Percentiles rank a stretch among this genome's conserved stretches.
phyloP scores from a whole-genome alignment of 192 early-diverging fungal genomes.

The Umbelopsis isabellina region DNA sequence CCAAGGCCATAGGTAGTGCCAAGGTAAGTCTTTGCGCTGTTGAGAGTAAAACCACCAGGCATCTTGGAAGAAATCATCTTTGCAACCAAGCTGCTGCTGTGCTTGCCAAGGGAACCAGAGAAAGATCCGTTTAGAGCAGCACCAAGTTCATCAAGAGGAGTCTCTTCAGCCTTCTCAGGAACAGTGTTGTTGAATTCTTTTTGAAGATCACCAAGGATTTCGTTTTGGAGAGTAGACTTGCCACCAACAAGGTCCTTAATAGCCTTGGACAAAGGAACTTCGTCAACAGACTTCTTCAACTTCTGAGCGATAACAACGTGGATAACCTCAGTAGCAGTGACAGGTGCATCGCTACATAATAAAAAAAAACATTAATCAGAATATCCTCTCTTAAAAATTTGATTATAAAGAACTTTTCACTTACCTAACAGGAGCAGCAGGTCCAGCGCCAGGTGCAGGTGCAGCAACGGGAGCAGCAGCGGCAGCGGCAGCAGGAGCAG shows the following conservation, averaged over 20 bases:
- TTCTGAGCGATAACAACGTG: slow-evolving; percentile 88
- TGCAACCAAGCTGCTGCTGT: slow-evolving; percentile 70
- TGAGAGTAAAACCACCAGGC: slow-evolving; percentile 88
- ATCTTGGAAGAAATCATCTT: slow-evolving; percentile 88
- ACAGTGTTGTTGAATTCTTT: slow-evolving; percentile 86
- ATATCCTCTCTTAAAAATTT: not conserved
- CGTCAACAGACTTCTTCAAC: slow-evolving; percentile 79
- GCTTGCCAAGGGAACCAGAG: slow-evolving; percentile 83
- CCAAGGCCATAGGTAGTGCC: slow-evolving; percentile 74
- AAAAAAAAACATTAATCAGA: slow-evolving; percentile 14
- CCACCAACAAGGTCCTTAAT: slow-evolving; percentile 96
- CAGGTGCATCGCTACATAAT: slow-evolving; percentile 67
- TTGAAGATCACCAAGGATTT: slow-evolving; percentile 92
- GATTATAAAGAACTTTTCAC: not conserved
- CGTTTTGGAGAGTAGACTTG: slow-evolving; percentile 96
- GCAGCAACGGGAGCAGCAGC: slow-evolving; percentile 57
- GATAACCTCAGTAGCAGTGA: slow-evolving; percentile 84
- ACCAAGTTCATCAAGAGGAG: slow-evolving; percentile 81
- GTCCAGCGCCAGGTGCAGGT: slow-evolving; percentile 51
- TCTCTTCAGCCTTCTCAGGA: slow-evolving; percentile 92
- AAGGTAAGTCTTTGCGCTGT: slow-evolving; percentile 77
- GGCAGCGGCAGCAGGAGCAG: slow-evolving; percentile 51
- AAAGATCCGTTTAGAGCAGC: slow-evolving; percentile 61
- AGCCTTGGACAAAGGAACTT: slow-evolving; percentile 75
- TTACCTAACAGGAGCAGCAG: slow-evolving; percentile 60